Percentiles rank a stretch among this genome's conserved stretches.
Conservation (phyloP, 345 rosid species). For the Pistacia atlantica region DNA sequence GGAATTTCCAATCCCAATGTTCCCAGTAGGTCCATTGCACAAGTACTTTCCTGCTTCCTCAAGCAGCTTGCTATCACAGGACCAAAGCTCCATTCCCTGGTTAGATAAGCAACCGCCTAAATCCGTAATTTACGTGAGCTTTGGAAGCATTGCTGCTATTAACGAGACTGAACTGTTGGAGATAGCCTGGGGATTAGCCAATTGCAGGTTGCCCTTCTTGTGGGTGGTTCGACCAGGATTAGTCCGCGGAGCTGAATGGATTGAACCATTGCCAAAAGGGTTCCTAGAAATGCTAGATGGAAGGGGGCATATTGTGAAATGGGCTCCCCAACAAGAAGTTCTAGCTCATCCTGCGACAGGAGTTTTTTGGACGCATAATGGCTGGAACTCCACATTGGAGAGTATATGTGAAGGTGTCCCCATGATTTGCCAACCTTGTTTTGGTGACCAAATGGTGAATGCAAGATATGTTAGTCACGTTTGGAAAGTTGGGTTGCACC, state of each 20-base stretch:
- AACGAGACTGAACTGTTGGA: constrained; percentile 20
- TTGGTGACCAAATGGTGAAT: constrained; percentile 39
- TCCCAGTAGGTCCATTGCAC: constrained; percentile 50
- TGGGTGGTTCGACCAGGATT: constrained; percentile 33
- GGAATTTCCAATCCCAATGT: constrained; percentile 27
- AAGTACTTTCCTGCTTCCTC: constrained; percentile 33
- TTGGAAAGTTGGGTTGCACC: constrained; percentile 36
- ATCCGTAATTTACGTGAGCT: constrained; percentile 49
- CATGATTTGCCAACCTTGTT: constrained; percentile 43
- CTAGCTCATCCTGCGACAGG: constrained; percentile 32
- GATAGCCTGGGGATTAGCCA: constrained; percentile 35
- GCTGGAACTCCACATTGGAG: constrained; percentile 39
- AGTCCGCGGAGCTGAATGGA: constrained; percentile 9
- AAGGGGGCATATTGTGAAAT: constrained; percentile 33
- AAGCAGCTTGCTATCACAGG: constrained; percentile 29
- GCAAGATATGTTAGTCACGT: constrained; percentile 25
- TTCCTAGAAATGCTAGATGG: constrained; percentile 28
- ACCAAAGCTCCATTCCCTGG: constrained; percentile 39
- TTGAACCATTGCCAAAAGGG: constrained; percentile 30
- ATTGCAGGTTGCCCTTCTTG: constrained; percentile 30
- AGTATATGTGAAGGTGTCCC: constrained; percentile 37
- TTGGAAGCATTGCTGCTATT: constrained; percentile 44
- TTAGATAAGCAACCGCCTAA: constrained; percentile 33
- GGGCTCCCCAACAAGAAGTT: constrained; percentile 46
- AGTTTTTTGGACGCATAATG: constrained; percentile 40